phyloP scores from a whole-genome alignment of 306 rosid genomes.

The Dalbergia cochinchinensis region DNA sequence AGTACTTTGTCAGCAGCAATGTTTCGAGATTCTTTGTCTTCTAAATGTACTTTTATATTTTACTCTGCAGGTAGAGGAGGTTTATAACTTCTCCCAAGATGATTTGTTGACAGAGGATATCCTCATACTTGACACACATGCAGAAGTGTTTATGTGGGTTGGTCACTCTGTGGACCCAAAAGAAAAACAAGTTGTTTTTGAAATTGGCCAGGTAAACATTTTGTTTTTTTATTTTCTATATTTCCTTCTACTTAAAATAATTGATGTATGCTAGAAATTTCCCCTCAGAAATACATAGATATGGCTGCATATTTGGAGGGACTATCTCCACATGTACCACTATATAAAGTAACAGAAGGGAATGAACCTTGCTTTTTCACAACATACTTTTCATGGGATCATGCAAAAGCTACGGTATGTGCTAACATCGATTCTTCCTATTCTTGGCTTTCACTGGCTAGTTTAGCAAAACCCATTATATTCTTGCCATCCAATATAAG shows the following conservation, averaged over 20 bases:
- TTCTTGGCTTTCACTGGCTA: background rate
- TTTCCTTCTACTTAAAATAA: conserved; percentile 26
- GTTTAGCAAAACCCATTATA: background rate
- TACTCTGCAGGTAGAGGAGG: conserved; percentile 79
- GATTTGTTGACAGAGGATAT: conserved; percentile 93
- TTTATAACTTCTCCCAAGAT: conserved; percentile 90
- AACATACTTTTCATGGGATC: conserved; percentile 93
- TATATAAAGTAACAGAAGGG: conserved; percentile 94
- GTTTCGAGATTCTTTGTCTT: conserved; percentile 20
- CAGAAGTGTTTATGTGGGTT: conserved; percentile 95
- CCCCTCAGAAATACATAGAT: conserved; percentile 82
- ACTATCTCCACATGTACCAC: conserved; percentile 76
- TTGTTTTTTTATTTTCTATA: conserved; percentile 39
- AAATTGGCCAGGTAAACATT: conserved; percentile 80
- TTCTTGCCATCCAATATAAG: conserved; percentile 24
- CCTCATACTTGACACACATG: conserved; percentile 88
- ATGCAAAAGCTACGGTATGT: conserved; percentile 79
- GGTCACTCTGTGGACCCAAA: conserved; percentile 82
- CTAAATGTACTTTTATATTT: conserved; percentile 40
- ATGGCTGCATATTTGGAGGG: conserved; percentile 86
- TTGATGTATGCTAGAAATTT: conserved; percentile 26
- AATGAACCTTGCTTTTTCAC: conserved; percentile 98
- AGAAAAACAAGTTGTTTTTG: conserved; percentile 85
- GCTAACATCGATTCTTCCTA: conserved; percentile 25
- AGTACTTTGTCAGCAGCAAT: conserved; percentile 31